phyloP scores from a whole-genome alignment of 768 basidiomycete genomes.

The Nidularia sp. region DNA sequence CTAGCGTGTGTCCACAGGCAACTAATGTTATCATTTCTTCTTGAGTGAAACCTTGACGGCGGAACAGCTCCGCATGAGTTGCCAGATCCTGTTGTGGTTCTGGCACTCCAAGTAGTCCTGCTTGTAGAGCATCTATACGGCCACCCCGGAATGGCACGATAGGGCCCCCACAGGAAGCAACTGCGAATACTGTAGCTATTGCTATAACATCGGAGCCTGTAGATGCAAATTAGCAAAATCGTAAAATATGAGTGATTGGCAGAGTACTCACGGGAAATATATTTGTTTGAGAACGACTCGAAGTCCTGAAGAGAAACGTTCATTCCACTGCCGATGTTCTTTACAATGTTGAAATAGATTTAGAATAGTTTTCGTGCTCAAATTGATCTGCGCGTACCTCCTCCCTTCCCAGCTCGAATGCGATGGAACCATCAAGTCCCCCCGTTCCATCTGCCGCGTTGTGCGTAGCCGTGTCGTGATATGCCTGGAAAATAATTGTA shows the following conservation, averaged over 20 bases:
- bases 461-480: slow-evolving; percentile 38
- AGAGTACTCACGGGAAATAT: slow-evolving; percentile 26
- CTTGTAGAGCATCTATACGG: slow-evolving; percentile 28
- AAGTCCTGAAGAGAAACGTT: slow-evolving; percentile 25
- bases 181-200: slow-evolving; percentile 27
- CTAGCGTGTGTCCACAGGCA: slow-evolving; percentile 43
- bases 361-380: too few species aligned
- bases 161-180: slow-evolving; percentile 35
- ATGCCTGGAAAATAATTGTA: slow-evolving; percentile 20
- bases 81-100: slow-evolving; percentile 28
- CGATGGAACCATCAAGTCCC: slow-evolving; percentile 37
- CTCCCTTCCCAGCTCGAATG: slow-evolving; percentile 27
- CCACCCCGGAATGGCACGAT: slow-evolving; percentile 32
- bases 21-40: slow-evolving; percentile 42
- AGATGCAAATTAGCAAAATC: background rate
- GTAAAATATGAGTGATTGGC: background rate
- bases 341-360: background rate
- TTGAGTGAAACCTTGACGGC: slow-evolving; percentile 31
- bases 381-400: slow-evolving; percentile 18
- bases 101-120: slow-evolving; percentile 33
- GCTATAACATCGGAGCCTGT: slow-evolving; percentile 37
- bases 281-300: slow-evolving; percentile 24
- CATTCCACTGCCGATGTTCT: slow-evolving; percentile 37
- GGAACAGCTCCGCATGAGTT: slow-evolving; percentile 26
- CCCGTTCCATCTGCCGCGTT: slow-evolving; percentile 31